Conservation (phyloP, 805 yeast genomes). For the Hanseniaspora valbyensis region DNA sequence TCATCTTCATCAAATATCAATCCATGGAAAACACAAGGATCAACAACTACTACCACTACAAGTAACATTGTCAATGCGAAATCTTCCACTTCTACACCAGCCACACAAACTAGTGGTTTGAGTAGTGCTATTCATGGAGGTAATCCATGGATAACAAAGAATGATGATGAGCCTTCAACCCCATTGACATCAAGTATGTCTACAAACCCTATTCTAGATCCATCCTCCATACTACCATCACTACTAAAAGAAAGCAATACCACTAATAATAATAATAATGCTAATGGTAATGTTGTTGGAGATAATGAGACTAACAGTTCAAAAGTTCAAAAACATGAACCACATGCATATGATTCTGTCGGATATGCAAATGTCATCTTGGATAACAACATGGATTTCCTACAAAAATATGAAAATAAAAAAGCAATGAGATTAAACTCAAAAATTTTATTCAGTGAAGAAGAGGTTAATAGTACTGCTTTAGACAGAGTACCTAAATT, state of each 20-base stretch:
- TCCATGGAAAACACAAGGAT: constrained; percentile 8
- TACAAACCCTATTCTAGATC: constrained; percentile 3
- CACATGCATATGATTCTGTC: constrained; percentile 5
- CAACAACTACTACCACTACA: not conserved
- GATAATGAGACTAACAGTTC: not conserved
- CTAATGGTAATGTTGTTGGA: constrained; percentile 6
- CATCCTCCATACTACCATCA: not conserved
- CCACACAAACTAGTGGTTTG: not conserved
- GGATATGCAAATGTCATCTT: constrained; percentile 10
- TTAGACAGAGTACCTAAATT: constrained; percentile 3
- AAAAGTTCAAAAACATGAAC: not conserved
- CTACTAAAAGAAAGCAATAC: constrained; percentile 1
- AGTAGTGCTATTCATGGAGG: constrained; percentile 8
- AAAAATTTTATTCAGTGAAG: constrained; percentile 3
- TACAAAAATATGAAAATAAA: not conserved
- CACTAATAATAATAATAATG: constrained; percentile 15
- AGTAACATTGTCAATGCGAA: not conserved
- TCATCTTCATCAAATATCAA: not conserved
- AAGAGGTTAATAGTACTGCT: not conserved
- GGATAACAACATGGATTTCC: constrained; percentile 2
- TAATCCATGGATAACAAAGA: constrained; percentile 10
- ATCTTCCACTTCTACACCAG: constrained; percentile 4
- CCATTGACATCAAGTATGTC: constrained; percentile 23
- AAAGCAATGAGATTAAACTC: not conserved
- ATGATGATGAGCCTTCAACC: constrained; percentile 26